Evolutionary conservation across 164 flowering plant genomes (phyloP).

Genomic region (Sextonia rubra): DNA sequence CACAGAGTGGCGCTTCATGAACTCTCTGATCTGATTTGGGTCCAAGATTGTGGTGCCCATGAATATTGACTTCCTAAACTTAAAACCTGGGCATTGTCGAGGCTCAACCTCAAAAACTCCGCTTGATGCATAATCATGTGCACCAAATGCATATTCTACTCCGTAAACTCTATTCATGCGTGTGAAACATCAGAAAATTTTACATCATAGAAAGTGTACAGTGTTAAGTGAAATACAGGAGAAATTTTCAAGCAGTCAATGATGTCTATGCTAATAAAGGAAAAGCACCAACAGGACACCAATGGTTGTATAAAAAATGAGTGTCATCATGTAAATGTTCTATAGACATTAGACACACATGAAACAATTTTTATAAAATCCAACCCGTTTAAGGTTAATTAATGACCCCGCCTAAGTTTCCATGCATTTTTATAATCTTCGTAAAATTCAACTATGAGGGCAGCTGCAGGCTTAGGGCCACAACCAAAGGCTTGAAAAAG

Average conservation of each 20-base stretch:
- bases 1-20: constrained; percentile 68
- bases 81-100: constrained; percentile 90
- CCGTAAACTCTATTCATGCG: constrained; percentile 66
- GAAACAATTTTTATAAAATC: too few relatives aligned
- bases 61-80: constrained; percentile 80
- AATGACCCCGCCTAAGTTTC: too few relatives aligned
- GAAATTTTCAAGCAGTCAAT: background rate
- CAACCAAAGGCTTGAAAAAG: too few relatives aligned
- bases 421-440: too few relatives aligned
- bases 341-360: too few relatives aligned
- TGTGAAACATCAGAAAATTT: background rate
- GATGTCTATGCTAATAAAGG: background rate
- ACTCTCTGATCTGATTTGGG: constrained; percentile 67
- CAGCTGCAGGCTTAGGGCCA: too few relatives aligned
- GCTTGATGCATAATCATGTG: constrained; percentile 86
- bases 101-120: constrained; percentile 98
- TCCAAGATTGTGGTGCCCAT: constrained; percentile 79
- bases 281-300: background rate
- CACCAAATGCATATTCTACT: constrained; percentile 96
- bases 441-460: too few relatives aligned
- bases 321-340: too few relatives aligned
- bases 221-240: background rate
- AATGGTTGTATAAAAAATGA: too few relatives aligned
- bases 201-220: background rate
- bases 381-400: too few relatives aligned